A percentile compares a stretch with the other conserved stretches of the same genome.
These are phyloP conservation scores for Pleurotus tuoliensis DNA, from an alignment of 768 basidiomycete species.

Conservation along the genomic window DNA sequence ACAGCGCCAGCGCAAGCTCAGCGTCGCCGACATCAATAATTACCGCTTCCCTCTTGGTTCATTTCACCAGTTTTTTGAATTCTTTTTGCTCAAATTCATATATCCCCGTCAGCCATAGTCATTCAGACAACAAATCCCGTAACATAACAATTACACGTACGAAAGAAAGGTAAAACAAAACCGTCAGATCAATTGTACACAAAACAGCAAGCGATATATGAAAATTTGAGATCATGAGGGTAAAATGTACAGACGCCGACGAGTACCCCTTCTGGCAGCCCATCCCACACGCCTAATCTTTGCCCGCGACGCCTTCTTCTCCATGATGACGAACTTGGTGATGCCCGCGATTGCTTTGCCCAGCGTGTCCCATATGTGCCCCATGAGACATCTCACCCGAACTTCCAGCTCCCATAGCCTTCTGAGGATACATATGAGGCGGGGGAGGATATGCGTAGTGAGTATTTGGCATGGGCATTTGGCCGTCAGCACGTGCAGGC, in stretches of 20 bases:
- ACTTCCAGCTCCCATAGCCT: slow-evolving; percentile 5
- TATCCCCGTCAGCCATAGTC: too few species aligned
- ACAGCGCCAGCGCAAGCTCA: background rate
- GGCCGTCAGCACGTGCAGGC: slow-evolving; percentile 34
- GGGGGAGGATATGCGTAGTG: slow-evolving; percentile 23
- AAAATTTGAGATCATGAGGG: background rate
- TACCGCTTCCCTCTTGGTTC: background rate
- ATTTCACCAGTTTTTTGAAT: background rate
- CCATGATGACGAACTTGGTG: background rate
- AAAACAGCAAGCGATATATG: background rate
- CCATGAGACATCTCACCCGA: slow-evolving; percentile 7
- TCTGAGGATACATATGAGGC: slow-evolving; percentile 9
- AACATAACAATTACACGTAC: slow-evolving; percentile 1
- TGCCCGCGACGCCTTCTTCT: slow-evolving; percentile 5
- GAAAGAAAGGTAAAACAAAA: background rate
- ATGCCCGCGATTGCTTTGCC: background rate
- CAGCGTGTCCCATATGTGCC: background rate
- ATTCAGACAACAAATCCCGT: background rate
- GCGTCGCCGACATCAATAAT: background rate
- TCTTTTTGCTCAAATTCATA: too few species aligned
- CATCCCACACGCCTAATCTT: background rate
- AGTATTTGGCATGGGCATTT: slow-evolving; percentile 26
- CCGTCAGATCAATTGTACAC: background rate
- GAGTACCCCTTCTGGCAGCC: background rate
- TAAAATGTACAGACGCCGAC: background rate